Evolutionary conservation across 176 grass and related monocot species (phyloP).

Genomic region (Leersia perrieri): DNA sequence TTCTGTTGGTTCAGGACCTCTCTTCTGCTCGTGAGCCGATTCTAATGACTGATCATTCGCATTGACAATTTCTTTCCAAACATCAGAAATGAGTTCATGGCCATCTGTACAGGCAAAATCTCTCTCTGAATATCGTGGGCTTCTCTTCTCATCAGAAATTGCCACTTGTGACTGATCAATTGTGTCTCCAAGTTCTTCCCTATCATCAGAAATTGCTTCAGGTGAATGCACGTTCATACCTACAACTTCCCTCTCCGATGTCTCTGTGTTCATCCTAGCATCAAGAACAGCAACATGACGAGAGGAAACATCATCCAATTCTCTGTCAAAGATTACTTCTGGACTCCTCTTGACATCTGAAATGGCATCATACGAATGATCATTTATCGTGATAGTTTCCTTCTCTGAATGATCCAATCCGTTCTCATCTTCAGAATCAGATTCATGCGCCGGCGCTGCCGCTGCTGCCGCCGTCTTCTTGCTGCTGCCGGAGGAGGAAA

Average conservation of each 20-base stretch:
- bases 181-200: background rate
- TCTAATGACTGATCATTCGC: background rate
- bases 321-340: conserved; percentile 14
- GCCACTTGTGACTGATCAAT: conserved; percentile 14
- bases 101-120: background rate
- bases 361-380: conserved; percentile 21
- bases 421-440: background rate
- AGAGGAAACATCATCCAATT: conserved; percentile 6
- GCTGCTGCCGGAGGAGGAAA: background rate
- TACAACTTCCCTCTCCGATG: conserved; percentile 18
- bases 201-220: conserved; percentile 1
- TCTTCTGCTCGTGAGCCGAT: background rate
- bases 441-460: background rate
- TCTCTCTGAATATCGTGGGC: too few relatives aligned
- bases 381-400: conserved; percentile 27
- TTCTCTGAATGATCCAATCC: conserved; percentile 27
- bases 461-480: background rate
- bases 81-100: conserved; percentile 31
- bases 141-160: background rate
- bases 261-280: background rate
- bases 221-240: conserved; percentile 8
- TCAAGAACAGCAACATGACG: conserved; percentile 13
- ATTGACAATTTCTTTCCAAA: conserved; percentile 34
- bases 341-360: conserved; percentile 33
- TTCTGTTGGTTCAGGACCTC: conserved; percentile 5